phyloP scores from a whole-genome alignment of 805 yeast genomes.

The Ogataea siamensis region DNA sequence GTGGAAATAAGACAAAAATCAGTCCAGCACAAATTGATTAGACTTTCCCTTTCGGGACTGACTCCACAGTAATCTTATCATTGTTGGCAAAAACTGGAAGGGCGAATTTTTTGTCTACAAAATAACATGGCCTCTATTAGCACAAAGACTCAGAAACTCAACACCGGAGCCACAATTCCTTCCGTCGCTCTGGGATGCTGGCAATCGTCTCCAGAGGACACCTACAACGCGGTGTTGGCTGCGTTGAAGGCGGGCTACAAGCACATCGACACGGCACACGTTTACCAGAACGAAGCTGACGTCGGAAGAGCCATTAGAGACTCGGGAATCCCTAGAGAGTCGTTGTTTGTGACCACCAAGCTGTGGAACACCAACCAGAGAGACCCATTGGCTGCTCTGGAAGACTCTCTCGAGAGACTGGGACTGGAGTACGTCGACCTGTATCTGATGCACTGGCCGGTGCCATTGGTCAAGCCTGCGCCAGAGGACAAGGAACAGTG shows the following conservation, averaged over 20 bases:
- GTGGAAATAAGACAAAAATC: not conserved
- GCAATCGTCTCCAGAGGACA: conserved; percentile 53
- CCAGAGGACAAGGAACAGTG: conserved; percentile 30
- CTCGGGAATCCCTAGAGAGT: conserved; percentile 60
- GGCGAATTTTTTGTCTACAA: not conserved
- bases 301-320: conserved; percentile 59
- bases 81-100: not conserved
- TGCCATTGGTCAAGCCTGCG: conserved; percentile 43
- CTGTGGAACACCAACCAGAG: conserved; percentile 55
- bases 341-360: conserved; percentile 70
- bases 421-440: conserved; percentile 76
- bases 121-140: conserved; percentile 8
- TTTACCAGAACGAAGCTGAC: conserved; percentile 59
- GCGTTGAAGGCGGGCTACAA: conserved; percentile 66
- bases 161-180: conserved; percentile 44
- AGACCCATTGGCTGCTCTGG: conserved; percentile 50
- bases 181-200: conserved; percentile 75
- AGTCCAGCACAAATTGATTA: too few relatives aligned
- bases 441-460: conserved; percentile 83
- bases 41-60: conserved; percentile 4
- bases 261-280: conserved; percentile 73
- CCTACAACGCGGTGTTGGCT: conserved; percentile 49
- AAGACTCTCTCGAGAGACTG: conserved; percentile 57
- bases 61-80: conserved; percentile 1
- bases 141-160: conserved; percentile 12